Base-by-base conservation (phyloP, 164 flowering plant genomes). In the Stephania japonica region DNA sequence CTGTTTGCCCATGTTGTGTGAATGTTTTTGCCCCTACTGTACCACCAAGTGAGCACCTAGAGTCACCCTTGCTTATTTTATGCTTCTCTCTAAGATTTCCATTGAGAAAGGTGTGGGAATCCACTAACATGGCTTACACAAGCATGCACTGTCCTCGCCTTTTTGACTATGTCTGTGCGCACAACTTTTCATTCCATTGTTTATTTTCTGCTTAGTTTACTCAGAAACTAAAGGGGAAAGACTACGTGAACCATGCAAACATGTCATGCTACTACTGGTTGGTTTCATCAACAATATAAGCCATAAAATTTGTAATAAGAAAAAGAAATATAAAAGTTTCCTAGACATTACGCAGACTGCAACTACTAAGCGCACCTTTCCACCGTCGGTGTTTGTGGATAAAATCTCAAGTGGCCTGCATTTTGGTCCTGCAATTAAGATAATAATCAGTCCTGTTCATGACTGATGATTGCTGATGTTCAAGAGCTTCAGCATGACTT, bases 51-150 rank as follows among this genome's bases (percentile, higher is more conserved):
- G 81, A 82, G 73, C 67, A 78, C 80, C 32, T 73, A 85, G 75
- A 81, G 80, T 42, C 77, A 50, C 42, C 76, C 75, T 21, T 75
- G 69, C 74, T 63, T 42, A 13, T 44, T 70, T 65, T 67, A 72
- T 61, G 71, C 41, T 49, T 70, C 68, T 75, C 62, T 72, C 42
- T 75, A 23, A 32, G 70, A 73, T 73, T 78, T 81, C 70, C 65
- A 62, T 72, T 76, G 70, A 70, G 81, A 81, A 77, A 73, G 81
- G 70, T 76, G 81, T 76, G 79, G 77, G 86, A 84, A 81, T 84
- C 88, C 81, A 79, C 80, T 83, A 32, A 83, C 83, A 79, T 81
- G 80, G 81, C 81, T 81, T 77, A 75, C 83, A 81, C 67, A 75
- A 78, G 84, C 78, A 75, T 76, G 50, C 53, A 76, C 77, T 72